Evolutionary conservation across 169 alveolate genomes (phyloP), one percentile per base, ranked within the genome.

Genomic region (Eimeria falciformis): DNA sequence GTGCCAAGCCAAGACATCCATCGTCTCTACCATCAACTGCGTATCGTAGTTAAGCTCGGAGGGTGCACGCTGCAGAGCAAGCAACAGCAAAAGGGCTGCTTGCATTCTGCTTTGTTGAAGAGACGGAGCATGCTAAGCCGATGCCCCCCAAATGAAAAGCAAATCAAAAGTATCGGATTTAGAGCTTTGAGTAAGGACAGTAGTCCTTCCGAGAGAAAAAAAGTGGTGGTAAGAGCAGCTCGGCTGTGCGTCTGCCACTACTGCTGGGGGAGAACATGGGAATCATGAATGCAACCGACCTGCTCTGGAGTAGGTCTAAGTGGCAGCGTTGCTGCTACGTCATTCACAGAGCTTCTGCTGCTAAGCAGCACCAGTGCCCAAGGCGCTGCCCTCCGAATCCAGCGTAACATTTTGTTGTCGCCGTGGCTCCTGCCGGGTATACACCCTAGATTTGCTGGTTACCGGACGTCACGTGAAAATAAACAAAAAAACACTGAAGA

Each of bases 1-100:
- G 29, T 75, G 46, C 84, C 84, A 75, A n/a, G 84, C 84, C 7
- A 75, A 23, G 23, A 75, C 45, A 17, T 75, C 84, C 43, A 75
- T 62, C n/a, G 18, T 9, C 25, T 77, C 86, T 7, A 66, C 47
- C 11, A 77, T 66, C 23, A 77, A 53, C 7, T 46, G 12, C 14
- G 86, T 66, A 33, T 77, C 86, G 2, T 43, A 25, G 27, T 65
- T 77, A 0, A 77, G 55, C 50, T 77, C 86, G 40, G 40, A 33
- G 40, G 40, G 40, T 33, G 40, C 40, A 33, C 40, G 40, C 40
- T 33, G 40, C 40, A 33, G 40, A 33, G 40, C 4, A 33, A 0
- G 40, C 40, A 33, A 33, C 4, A 33, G 40, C 40, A 33, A 33
- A 33, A 33, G 40, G 2, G 40, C 40, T 33, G 40, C 40, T 33